Evolutionary conservation across 257 asterid genomes (phyloP).

Genomic region (Solanum arcanum): DNA sequence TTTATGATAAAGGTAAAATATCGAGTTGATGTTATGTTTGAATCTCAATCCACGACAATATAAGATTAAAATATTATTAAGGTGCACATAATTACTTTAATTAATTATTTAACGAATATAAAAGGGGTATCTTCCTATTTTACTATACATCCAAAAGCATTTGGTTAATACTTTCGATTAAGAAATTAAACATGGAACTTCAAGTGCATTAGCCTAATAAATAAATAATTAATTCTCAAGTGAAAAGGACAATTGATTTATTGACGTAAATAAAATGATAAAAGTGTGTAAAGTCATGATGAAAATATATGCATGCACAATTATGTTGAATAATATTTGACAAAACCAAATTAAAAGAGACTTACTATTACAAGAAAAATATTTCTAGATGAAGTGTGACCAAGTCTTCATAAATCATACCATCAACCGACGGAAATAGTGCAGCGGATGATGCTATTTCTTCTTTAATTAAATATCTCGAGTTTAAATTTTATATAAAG

Average conservation of each 20-base stretch:
- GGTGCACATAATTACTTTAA: background rate
- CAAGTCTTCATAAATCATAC: background rate
- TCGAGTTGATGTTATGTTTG: background rate
- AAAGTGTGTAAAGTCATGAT: background rate
- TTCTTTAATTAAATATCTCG: too few species aligned
- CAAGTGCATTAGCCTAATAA: background rate
- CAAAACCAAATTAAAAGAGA: background rate
- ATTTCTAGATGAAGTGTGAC: background rate
- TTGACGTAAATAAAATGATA: background rate
- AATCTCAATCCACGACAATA: background rate
- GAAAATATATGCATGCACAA: background rate
- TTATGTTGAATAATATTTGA: background rate
- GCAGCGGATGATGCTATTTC: fast-evolving
- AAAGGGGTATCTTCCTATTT: background rate
- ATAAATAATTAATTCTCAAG: background rate
- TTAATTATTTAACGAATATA: background rate
- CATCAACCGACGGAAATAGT: background rate
- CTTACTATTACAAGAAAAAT: background rate
- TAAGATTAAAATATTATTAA: too few species aligned
- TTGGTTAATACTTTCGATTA: background rate
- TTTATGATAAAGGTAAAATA: too few species aligned
- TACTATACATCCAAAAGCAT: background rate
- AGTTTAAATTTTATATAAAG: too few species aligned
- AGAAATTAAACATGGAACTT: background rate
- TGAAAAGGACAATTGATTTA: background rate